Base-by-base conservation (phyloP, 1,284 basidiomycete species). In the Ustilago hordei region DNA sequence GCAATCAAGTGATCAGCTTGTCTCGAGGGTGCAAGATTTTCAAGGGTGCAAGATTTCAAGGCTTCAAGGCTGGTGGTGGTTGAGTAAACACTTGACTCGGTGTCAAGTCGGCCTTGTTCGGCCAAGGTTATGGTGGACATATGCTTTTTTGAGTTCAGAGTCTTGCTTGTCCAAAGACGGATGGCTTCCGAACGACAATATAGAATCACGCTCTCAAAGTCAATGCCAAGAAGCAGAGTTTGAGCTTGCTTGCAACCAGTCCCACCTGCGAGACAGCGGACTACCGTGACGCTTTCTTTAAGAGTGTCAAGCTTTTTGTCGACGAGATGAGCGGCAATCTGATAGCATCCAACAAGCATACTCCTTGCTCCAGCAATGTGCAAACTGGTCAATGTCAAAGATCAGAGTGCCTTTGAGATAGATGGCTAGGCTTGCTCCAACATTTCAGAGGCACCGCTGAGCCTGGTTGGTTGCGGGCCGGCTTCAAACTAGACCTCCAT, bases 401-500 rank as follows among this genome's bases (percentile, higher is more conserved):
- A 38, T 13, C 5, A 38, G 1, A 38, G 2, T 13, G 13, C 36
- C 9, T 38, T 38, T 38, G 9, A 13, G 4, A 38, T 13, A 19
- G 19, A 38, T 6, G n/a, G 6, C 2, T 15, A n/a, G 7, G 4
- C 43, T 45, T 17, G 7, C 11, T 19, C 19, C n/a, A 17, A 19
- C 7, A 19, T 45, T n/a, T n/a, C n/a, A 45, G 19, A 19, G 23
- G 39, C 9, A 15, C 13, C 0, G 43, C n/a, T 19, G 43, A 45
- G n/a, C 43, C 17, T 39, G 53, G 43, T 38, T 56, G 7, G 59
- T 56, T 67, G 55, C 64, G 59, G 64, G 39, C 61, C 64, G 64
- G 59, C 34, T 61, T 31, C 47, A 67, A 56, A 56, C 32, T 31
- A 50, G 31, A 17, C 48, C 48, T 28, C 43, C 43, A 45, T 6